phyloP scores from a whole-genome alignment of 2,329 filamentous ascomycete species.

The Spiromastix sp. region DNA sequence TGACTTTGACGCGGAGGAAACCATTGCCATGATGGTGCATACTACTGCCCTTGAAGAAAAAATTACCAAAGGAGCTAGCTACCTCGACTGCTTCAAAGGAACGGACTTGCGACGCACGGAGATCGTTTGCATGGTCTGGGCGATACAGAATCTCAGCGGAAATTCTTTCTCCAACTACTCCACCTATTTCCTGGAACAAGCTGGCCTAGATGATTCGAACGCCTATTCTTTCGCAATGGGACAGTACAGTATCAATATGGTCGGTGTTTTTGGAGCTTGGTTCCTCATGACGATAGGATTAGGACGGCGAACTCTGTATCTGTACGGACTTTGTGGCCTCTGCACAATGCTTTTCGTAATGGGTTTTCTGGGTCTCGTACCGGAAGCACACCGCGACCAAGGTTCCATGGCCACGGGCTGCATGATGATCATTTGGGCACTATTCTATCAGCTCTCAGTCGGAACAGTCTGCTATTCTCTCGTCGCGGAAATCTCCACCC shows the following conservation, averaged over 20 bases:
- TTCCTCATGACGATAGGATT: constrained; percentile 64
- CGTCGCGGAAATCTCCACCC: constrained; percentile 72
- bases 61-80: constrained; percentile 63
- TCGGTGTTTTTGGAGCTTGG: constrained; percentile 73
- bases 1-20: constrained; percentile 72
- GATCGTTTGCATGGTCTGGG: constrained; percentile 56
- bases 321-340: constrained; percentile 64
- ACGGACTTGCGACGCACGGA: constrained; percentile 69
- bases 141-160: constrained; percentile 54
- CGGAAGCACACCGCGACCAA: constrained; percentile 45
- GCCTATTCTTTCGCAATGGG: constrained; percentile 49
- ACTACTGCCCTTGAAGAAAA: constrained; percentile 71
- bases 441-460: constrained; percentile 77
- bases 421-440: constrained; percentile 74
- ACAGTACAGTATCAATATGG: constrained; percentile 60
- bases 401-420: constrained; percentile 68
- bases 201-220: constrained; percentile 39
- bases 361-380: constrained; percentile 71
- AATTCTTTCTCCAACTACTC: constrained; percentile 56
- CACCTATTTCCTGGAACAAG: constrained; percentile 49
- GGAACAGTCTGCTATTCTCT: constrained; percentile 86
- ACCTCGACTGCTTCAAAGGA: constrained; percentile 76
- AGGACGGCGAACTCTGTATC: constrained; percentile 65
- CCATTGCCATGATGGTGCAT: constrained; percentile 84
- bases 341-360: constrained; percentile 70